Evolutionary conservation across 2,329 filamentous ascomycete species (phyloP).

Genomic region (Botrytis byssoidea): DNA sequence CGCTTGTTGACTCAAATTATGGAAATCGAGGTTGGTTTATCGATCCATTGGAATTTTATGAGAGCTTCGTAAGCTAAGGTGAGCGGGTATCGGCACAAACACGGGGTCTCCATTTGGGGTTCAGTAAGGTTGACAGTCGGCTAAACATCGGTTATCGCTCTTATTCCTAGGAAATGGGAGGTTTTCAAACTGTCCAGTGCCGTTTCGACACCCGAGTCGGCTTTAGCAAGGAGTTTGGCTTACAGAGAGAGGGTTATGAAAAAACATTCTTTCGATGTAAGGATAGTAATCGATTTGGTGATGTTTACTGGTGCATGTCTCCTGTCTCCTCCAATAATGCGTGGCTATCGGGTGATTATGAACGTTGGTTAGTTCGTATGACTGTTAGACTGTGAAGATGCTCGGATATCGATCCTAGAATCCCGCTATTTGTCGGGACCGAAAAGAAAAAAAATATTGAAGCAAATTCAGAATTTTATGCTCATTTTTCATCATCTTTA

Average conservation of each 20-base stretch:
- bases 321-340: not conserved
- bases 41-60: not conserved
- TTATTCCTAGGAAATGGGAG: not conserved
- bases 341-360: not conserved
- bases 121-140: not conserved
- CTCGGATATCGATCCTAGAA: not conserved
- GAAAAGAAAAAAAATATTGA: not conserved
- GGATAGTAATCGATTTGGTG: not conserved
- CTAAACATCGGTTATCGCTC: not conserved
- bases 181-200: not conserved
- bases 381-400: not conserved
- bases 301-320: not conserved
- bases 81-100: not conserved
- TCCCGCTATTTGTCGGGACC: not conserved
- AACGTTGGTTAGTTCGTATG: not conserved
- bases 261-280: not conserved
- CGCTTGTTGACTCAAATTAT: not conserved
- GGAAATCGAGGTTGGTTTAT: not conserved
- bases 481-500: not conserved
- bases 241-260: not conserved
- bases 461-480: not conserved
- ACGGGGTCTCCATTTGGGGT: not conserved
- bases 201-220: not conserved
- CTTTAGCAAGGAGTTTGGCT: not conserved
- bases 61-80: not conserved